phyloP scores from a whole-genome alignment of 345 rosid genomes.

The Dimocarpus longan region DNA sequence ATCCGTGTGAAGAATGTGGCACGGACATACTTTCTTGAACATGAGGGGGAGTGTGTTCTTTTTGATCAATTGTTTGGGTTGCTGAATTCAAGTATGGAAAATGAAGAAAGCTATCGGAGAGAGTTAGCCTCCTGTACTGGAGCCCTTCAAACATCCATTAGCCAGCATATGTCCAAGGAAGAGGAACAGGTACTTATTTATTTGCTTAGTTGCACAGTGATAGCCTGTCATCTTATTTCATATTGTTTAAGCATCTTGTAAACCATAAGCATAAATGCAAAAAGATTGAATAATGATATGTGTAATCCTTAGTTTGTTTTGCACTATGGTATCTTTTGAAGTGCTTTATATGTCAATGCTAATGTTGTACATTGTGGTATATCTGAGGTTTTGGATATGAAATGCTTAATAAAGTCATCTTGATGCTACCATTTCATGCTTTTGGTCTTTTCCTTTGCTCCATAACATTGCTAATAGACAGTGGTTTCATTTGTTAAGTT shows the following conservation, averaged over 20 bases:
- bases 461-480: background rate
- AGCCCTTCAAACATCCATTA: slow-evolving; percentile 82
- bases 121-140: slow-evolving; percentile 80
- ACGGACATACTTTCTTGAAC: slow-evolving; percentile 84
- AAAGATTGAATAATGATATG: slow-evolving; percentile 7
- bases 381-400: slow-evolving; percentile 1
- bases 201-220: background rate
- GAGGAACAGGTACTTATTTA: slow-evolving; percentile 69
- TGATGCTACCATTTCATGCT: background rate
- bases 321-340: background rate
- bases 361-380: background rate
- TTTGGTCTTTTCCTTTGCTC: slow-evolving; percentile 7
- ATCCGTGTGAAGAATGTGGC: slow-evolving; percentile 90
- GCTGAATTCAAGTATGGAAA: slow-evolving; percentile 57
- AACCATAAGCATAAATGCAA: slow-evolving; percentile 12
- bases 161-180: slow-evolving; percentile 94
- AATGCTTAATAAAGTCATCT: background rate
- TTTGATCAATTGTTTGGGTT: slow-evolving; percentile 73
- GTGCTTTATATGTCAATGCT: background rate
- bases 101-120: slow-evolving; percentile 62
- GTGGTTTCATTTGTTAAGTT: background rate
- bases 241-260: slow-evolving; percentile 8
- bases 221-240: background rate
- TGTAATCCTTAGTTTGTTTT: slow-evolving; percentile 4
- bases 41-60: slow-evolving; percentile 76